Evolutionary conservation across 306 rosid genomes (phyloP), one percentile per base, ranked within the genome.

Genomic region (Astragalus membranaceus): DNA sequence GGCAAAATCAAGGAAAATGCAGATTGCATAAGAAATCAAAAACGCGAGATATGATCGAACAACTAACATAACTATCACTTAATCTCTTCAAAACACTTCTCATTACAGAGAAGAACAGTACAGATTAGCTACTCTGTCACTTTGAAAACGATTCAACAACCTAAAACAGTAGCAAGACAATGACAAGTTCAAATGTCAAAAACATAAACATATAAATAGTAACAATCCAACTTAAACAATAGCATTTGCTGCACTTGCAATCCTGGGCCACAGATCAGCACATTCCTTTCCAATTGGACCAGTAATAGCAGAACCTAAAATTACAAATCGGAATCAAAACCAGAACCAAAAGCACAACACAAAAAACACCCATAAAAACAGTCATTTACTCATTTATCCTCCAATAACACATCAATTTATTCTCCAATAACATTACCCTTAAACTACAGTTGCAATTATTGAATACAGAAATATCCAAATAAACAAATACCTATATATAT

Each of bases 231-330:
- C 71, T 79, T 71, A 89, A 35, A 85, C 97, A 10, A 92, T 87
- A 0, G 97, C 97, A 67, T 92, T 92, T 5, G 97, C 96, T 7
- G 97, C 96, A 83, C 96, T 92, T 0, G 97, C 97, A 75, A 92
- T 92, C 57, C 96, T 89, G 8, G 98, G 98, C 98, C 95, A 87
- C 11, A 92, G 82, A 85, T 92, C 98, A 2, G 98, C 96, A 23
- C 98, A 92, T 76, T 92, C 98, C 85, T 92, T 89, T 1, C 94
- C 98, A 4, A 89, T 89, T 37, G 96, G 96, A 11, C 96, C 98
- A 8, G 98, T 92, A 5, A 92, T 92, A 2, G 96, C 96, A 26
- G 96, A 89, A 0, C 96, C 96, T 90, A 72, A 69, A 77, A 79
- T 56, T 5, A 63, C 51, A 67, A 23, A 0, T 9, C 0, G 30